Conservation (phyloP, 768 basidiomycete genomes). For the Clavaria fumosa region DNA sequence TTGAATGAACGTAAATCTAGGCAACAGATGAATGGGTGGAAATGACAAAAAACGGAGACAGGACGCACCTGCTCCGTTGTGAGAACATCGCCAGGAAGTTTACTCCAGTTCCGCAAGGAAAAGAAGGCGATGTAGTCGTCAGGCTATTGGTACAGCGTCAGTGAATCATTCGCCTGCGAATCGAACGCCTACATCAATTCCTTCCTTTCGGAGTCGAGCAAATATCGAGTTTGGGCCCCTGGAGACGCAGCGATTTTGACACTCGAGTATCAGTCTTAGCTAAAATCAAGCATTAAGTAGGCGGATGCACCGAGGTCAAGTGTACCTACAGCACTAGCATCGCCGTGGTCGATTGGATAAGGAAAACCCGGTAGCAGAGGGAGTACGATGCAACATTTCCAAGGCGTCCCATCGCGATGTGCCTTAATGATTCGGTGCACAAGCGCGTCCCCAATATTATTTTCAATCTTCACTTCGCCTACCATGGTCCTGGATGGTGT, state of each 20-base stretch:
- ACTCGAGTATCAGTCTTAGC: constrained; percentile 91
- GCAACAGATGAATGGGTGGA: constrained; percentile 7
- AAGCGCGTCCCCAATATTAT: constrained; percentile 87
- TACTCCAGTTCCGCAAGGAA: constrained; percentile 86
- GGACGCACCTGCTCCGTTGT: constrained; percentile 73
- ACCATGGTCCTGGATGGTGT: constrained; percentile 47
- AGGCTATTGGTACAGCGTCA: constrained; percentile 38
- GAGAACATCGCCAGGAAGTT: constrained; percentile 66
- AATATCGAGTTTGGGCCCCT: constrained; percentile 91
- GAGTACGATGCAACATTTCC: constrained; percentile 88
- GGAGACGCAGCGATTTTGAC: constrained; percentile 79
- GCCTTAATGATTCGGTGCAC: constrained; percentile 85
- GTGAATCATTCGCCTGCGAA: constrained; percentile 3
- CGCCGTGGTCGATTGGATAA: constrained; percentile 82
- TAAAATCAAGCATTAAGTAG: constrained; percentile 14
- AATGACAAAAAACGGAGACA: constrained; percentile 1
- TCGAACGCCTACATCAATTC: constrained; percentile 56
- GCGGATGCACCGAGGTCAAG: not conserved
- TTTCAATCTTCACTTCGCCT: constrained; percentile 77
- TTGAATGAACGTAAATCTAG: constrained; percentile 82
- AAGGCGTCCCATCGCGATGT: constrained; percentile 60
- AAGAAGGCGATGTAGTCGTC: constrained; percentile 87
- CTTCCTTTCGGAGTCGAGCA: constrained; percentile 65
- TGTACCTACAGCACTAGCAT: constrained; percentile 71
- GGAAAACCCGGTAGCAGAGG: constrained; percentile 89